Base-by-base conservation (phyloP, 2,329 filamentous ascomycete genomes). In the Apiospora rasikravindrae region DNA sequence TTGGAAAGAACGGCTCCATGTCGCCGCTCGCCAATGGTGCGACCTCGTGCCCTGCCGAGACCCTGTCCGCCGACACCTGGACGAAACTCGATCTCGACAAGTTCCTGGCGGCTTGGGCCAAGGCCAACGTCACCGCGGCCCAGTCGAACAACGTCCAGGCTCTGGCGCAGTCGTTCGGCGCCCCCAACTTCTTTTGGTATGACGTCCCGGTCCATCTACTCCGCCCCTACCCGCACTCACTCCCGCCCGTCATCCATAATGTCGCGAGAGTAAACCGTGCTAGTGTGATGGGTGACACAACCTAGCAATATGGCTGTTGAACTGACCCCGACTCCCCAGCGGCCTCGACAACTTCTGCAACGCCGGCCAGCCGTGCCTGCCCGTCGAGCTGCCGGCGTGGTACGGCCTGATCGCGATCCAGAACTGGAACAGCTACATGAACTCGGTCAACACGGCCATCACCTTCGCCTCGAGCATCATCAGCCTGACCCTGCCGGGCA, bases 351-450 rank as follows among this genome's bases (percentile, higher is more conserved):
- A 69, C 68, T 57, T 69, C n/a, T 69, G 68, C n/a, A 69, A 69
- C 37, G 68, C 68, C 1, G 68, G 68, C 14, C 68, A 69, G 68
- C 68, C 68, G 8, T 69, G 68, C 37, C 19, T 69, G n/a, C 68
- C 68, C 47, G 68, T 57, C 6, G 19, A 47, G 33, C 33, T 69
- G 45, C 68, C 68, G 45, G 47, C 29, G 10, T 69, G 68, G 68
- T 69, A 69, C 37, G 68, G n/a, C 29, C 68, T 69, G n/a, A 26
- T 69, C 14, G 68, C 68, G 47, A 57, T 69, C 68, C 68, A 69
- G 68, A 69, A 69, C 68, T 69, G 68, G 68, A 69, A 69, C 47
- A 69, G 68, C 47, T 69, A 69, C 47, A 69, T 69, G 68, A 69
- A 69, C 47, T 69, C 68, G 45, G 4, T 69, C 47, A 69, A 69